Base-by-base conservation (phyloP, 306 rosid genomes). In the Vigna mungo region DNA sequence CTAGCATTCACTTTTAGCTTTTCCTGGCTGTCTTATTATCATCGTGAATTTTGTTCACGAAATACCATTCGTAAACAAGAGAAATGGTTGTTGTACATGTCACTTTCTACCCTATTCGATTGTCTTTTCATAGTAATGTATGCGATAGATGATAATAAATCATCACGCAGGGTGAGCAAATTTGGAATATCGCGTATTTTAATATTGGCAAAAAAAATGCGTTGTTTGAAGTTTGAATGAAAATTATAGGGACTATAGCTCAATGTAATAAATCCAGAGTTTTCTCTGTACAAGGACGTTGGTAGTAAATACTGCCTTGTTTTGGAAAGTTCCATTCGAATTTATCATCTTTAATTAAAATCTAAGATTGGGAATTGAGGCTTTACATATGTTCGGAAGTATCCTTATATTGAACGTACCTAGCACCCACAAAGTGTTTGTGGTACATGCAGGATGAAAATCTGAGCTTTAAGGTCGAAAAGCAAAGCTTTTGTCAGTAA, bases 351-450 rank as follows among this genome's bases (percentile, higher is more conserved):
- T 70, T 56, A 11, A 62, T 49, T 51, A 25, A 41, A 71, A 51
- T 37, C 51, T 17, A 60, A 30, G 21, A 49, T 54, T 72, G 47
- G 71, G 71, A 64, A 30, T 61, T 17, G 71, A 72, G 39, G 25
- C 65, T 54, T 30, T 64, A 70, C 52, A 59, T 72, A 25, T 56
- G 30, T 41, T 11, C n/a, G 68, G 80, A 66, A 74, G 51, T 72
- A 58, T 64, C 21, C 21, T 25, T 70, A 23, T 71, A 51, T 58
- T 49, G 67, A 62, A 23, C 59, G 43, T 25, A 16, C 48, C n/a
- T 68, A 62, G 54, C 27, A 34, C 53, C 43, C 34, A 72, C 17
- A 16, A 44, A 72, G 47, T 51, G 21, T 46, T 8, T 34, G 37
- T 34, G 37, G 80, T 60, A 56, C 61, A 47, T 18, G 66, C 46